Percentiles rank a stretch among this genome's conserved stretches.
Conservation (phyloP, 2,329 filamentous ascomycete species). For the Fusarium udum region DNA sequence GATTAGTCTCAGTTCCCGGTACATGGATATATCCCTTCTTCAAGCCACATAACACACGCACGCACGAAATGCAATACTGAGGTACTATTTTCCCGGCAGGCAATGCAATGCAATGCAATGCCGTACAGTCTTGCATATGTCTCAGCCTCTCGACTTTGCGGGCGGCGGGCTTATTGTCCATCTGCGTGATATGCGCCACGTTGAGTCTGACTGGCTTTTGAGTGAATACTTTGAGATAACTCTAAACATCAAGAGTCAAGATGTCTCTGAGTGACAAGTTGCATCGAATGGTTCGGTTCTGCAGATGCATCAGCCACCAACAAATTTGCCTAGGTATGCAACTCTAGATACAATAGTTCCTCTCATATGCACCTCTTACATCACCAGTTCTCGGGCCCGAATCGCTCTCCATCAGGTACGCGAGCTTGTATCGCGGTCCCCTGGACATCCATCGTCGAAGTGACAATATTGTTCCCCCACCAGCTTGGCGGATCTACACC, state of each 20-base stretch:
- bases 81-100: neutral
- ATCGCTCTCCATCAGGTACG: constrained; percentile 64
- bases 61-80: neutral
- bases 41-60: neutral
- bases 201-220: neutral
- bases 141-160: neutral
- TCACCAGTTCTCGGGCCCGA: constrained; percentile 68
- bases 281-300: neutral
- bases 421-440: constrained; percentile 67
- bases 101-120: neutral
- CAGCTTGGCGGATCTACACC: constrained; percentile 70
- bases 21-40: constrained; percentile 5
- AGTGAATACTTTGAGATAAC: neutral
- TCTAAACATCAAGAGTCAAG: neutral
- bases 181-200: constrained; percentile 4
- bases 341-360: neutral
- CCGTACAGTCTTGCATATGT: neutral
- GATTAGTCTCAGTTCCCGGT: constrained; percentile 7
- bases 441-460: constrained; percentile 68
- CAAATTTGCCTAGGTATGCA: neutral
- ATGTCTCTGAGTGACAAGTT: constrained; percentile 3
- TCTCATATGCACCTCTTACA: neutral
- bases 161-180: constrained; percentile 13
- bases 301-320: constrained; percentile 15
- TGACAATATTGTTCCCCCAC: constrained; percentile 73